A percentile compares a stretch with the other conserved stretches of the same genome.
These are phyloP conservation scores for Entomortierella beljakovae DNA, from an alignment of 192 early-diverging fungal genomes.

Conservation along the genomic window DNA sequence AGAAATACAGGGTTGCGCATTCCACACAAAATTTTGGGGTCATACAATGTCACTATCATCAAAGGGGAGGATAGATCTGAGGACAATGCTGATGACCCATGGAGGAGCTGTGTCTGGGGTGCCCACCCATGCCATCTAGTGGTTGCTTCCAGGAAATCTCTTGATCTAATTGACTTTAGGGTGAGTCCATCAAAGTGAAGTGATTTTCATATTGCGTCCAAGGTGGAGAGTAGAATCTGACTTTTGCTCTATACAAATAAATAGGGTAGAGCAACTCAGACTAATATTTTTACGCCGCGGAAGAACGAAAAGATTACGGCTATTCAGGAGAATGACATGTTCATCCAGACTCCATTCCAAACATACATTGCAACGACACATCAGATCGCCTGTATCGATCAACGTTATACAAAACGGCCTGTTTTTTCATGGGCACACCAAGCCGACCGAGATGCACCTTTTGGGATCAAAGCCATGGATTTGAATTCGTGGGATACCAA, in stretches of 20 bases:
- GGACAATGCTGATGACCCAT: conserved; percentile 2
- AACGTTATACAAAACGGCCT: conserved; percentile 29
- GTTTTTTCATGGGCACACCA: conserved; percentile 29
- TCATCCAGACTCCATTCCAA: conserved; percentile 12
- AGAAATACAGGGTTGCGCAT: background rate
- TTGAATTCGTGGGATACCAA: background rate
- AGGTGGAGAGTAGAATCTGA: background rate
- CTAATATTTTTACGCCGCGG: conserved; percentile 11
- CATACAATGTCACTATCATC: conserved; percentile 5
- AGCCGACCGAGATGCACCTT: conserved; percentile 19
- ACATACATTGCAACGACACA: conserved; percentile 33
- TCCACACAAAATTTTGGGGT: background rate
- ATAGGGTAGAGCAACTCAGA: conserved; percentile 4
- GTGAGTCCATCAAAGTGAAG: background rate
- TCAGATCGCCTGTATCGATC: conserved; percentile 32
- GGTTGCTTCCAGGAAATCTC: conserved; percentile 12
- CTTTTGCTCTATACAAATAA: background rate
- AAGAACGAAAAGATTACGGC: conserved; percentile 13
- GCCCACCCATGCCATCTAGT: conserved; percentile 20
- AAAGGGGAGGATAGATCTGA: conserved; percentile 5
- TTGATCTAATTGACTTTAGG: conserved; percentile 28
- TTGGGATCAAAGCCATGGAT: conserved; percentile 29
- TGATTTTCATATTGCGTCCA: background rate
- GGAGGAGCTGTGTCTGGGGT: conserved; percentile 30
- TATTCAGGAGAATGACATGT: conserved; percentile 17